Evolutionary conservation across 2,329 filamentous ascomycete species (phyloP), one percentile per base, ranked within the genome.

Genomic region (Ophiocordyceps sinensis): DNA sequence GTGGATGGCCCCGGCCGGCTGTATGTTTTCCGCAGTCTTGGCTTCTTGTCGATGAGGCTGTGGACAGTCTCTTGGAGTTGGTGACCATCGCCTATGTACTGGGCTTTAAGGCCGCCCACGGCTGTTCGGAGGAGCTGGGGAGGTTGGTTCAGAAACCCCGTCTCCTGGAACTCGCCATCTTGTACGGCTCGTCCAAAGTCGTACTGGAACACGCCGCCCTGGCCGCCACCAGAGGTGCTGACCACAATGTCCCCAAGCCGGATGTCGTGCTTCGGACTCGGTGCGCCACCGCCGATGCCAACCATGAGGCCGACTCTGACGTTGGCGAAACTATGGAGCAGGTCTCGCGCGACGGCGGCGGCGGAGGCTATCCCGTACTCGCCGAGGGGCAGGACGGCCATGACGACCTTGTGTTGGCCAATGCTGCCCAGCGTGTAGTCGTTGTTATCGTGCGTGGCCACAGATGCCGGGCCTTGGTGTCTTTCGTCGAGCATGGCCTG

Each of bases 401-500:
- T 46, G 3, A 47, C 46, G 15, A 48, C 21, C 10, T 50, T 48
- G 5, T 51, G 48, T 3, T 13, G 6, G 11, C 43, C 43, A n/a
- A 50, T 40, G 1, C 12, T 36, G 8, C 48, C 49, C 3, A 47
- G 37, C 0, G 32, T 38, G 21, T 51, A 50, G 14, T 14, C 28
- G 32, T 46, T 45, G 4, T 34, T 34, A 15, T 51, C 47, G 7
- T 41, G 23, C 23, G 23, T 23, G 23, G 23, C 23, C 23, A 23
- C 23, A 23, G 23, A 23, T 23, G 23, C 23, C 7, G 23, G 23
- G 4, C 23, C 23, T 15, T 14, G 12, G 19, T 41, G 39, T 3
- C 10, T 10, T 17, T 66, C 57, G 38, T 68, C 64, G 3, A 68
- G 58, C 19, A 66, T 57, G 0, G 38, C 48, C 19, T 48, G 45